Base-by-base conservation (phyloP, 2,329 filamentous ascomycete species). In the Diaporthe caulivora region DNA sequence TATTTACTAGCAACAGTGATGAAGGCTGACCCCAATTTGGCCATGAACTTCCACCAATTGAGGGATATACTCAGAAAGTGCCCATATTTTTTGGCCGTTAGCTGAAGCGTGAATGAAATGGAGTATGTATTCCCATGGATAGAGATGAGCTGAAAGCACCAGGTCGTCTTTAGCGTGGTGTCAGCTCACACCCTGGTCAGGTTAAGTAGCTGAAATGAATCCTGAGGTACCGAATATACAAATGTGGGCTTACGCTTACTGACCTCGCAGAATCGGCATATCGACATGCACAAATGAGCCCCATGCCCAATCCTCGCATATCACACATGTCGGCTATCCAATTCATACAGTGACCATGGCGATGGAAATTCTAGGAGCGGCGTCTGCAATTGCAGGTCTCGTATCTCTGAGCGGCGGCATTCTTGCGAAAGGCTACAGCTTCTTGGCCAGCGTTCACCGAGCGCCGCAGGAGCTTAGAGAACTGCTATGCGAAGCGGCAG, bases 401-500 rank as follows among this genome's bases (percentile, higher is more conserved):
- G 5, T 42, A 11, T 42, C 55, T 7, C 37, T 60, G 7, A 42
- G 55, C 9, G 55, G 34, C 34, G 55, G 55, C 9, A 31, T 64
- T 3, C 26, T 64, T 21, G 40, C 42, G 40, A 64, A 34, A 34
- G 24, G 42, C 40, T 64, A 49, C 10, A 47, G 26, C 17, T 64
- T 64, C 26, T n/a, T 64, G 26, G 40, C 58, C 58, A 64, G 15
- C 18, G 26, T 49, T 29, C 58, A 47, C 13, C 40, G 58, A 26
- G 58, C 42, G 7, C 42, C 58, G 24, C 42, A 64, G 13, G 40
- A 64, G 58, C 58, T 49, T 9, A 31, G 58, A 47, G 58, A 64
- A 31, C 40, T 64, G 18, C 58, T 64, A 17, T 64, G 40, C 44
- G 58, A 64, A 47, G 58, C 58, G 18, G 58, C 26, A 47, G 58